Conservation (phyloP, 2,329 filamentous ascomycete genomes). For the Canariomyces notabilis region DNA sequence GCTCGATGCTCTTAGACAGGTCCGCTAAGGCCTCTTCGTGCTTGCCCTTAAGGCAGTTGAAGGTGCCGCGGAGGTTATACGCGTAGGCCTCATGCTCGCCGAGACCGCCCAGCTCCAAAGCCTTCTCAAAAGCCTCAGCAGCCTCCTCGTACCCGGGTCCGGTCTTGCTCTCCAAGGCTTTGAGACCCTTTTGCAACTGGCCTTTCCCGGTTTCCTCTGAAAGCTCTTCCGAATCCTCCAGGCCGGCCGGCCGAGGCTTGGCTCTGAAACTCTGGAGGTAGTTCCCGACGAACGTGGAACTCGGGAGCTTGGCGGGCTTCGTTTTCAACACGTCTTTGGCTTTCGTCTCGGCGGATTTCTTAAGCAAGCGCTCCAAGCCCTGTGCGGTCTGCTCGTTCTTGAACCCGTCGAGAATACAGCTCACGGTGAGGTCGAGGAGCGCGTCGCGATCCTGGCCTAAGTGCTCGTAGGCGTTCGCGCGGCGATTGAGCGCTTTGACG, state of each 20-base stretch:
- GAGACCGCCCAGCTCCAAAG: conserved; percentile 74
- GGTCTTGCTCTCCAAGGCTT: conserved; percentile 78
- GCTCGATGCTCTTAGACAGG: conserved; percentile 86
- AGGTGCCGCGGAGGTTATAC: conserved; percentile 95
- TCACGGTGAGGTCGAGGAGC: conserved; percentile 94
- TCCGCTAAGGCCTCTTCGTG: conserved; percentile 77
- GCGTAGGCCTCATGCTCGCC: conserved; percentile 83
- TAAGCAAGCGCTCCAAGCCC: conserved; percentile 86
- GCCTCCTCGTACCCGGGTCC: conserved; percentile 89
- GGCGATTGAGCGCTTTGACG: conserved; percentile 93
- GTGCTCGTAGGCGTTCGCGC: conserved; percentile 95
- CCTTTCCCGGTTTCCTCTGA: conserved; percentile 74
- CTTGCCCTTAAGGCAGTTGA: conserved; percentile 87
- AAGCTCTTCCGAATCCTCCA: conserved; percentile 78
- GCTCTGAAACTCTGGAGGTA: conserved; percentile 97
- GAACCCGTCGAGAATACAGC: conserved; percentile 98
- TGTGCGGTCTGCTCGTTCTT: conserved; percentile 84
- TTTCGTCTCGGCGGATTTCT: conserved; percentile 95
- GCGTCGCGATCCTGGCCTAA: conserved; percentile 87
- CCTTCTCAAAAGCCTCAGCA: conserved; percentile 77
- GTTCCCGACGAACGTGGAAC: conserved; percentile 95
- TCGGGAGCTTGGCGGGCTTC: conserved; percentile 82
- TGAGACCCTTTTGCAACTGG: conserved; percentile 77
- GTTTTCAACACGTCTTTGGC: conserved; percentile 84
- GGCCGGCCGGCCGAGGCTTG: conserved; percentile 70